Conservation (phyloP, 2,329 filamentous ascomycete genomes). For the Fusarium sp. region DNA sequence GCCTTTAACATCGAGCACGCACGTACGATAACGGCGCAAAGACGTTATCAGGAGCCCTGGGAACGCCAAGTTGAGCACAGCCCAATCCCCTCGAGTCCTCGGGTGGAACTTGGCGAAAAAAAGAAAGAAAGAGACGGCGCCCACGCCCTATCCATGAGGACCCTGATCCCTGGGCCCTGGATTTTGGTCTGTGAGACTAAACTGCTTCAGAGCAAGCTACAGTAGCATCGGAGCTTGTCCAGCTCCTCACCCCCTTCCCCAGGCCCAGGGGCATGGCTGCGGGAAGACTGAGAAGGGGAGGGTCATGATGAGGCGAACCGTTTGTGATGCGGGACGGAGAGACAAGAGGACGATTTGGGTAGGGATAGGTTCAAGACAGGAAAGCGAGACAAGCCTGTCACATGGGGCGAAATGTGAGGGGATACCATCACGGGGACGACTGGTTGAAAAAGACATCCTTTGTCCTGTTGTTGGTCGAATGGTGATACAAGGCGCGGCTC, state of each 20-base stretch:
- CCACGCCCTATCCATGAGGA: slow-evolving; percentile 22
- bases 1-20: neutral
- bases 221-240: slow-evolving; percentile 35
- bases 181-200: slow-evolving; percentile 21
- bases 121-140: slow-evolving; percentile 13
- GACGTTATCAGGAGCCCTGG: slow-evolving; percentile 27
- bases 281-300: slow-evolving; percentile 9
- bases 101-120: slow-evolving; percentile 32
- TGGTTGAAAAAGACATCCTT: slow-evolving; percentile 16
- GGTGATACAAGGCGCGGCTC: slow-evolving; percentile 21
- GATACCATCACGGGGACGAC: neutral
- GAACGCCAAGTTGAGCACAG: slow-evolving; percentile 14
- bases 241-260: slow-evolving; percentile 40
- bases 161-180: slow-evolving; percentile 31
- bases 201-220: slow-evolving; percentile 32
- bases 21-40: slow-evolving; percentile 10
- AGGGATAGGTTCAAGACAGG: slow-evolving; percentile 11
- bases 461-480: slow-evolving; percentile 24
- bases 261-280: slow-evolving; percentile 33
- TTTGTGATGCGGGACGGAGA: slow-evolving; percentile 7
- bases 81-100: slow-evolving; percentile 19
- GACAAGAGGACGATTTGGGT: slow-evolving; percentile 24
- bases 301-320: slow-evolving; percentile 6
- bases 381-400: neutral
- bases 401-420: slow-evolving; percentile 12